Evolutionary conservation across 768 basidiomycete species (phyloP), one percentile per base, ranked within the genome.

Genomic region (Clathrus columnatus): DNA sequence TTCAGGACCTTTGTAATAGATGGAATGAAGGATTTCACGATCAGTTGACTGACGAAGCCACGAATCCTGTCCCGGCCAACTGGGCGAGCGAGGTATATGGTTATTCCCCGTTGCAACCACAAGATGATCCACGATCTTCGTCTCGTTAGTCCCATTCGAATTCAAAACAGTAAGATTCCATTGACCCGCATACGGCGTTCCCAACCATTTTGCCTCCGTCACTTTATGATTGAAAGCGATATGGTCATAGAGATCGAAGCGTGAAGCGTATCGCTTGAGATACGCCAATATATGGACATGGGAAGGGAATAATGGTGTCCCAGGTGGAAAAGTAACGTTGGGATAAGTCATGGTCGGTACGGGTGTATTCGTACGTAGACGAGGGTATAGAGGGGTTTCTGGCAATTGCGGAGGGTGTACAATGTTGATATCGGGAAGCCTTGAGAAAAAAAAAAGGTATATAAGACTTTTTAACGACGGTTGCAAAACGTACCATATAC

Each of bases 331-430:
- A 0, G 80, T 74, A 63, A 79, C 76, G 7, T 68, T 63, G n/a
- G 79, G 80, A 60, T 75, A 80, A 0, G 80, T 76, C 79, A 82
- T 82, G 7, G 71, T 72, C 1, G 81, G 81, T 2, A 76, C 70
- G 14, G 80, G 78, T 0, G 76, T 79, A 63, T 82, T 82, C 14
- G 77, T 80, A 54, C 65, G 73, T 17, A 84, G 70, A 11, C 65
- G 68, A 4, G 80, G 79, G 58, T 83, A 83, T 5, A 81, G 59
- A 0, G 79, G 77, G 0, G 78, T 78, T 62, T 78, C 73, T 1
- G 81, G 81, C 4, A 83, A 65, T 1, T 62, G 59, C 4, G 80
- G 80, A 17, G 78, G 77, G 18, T 61, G 60, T 1, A 69, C 62
- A 4, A 47, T 28, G 5, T 62, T 58, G 2, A 61, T 56, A 17